These are phyloP conservation scores for Lactuca saligna DNA, from an alignment of 129 eudicot species.

Conservation along the genomic window DNA sequence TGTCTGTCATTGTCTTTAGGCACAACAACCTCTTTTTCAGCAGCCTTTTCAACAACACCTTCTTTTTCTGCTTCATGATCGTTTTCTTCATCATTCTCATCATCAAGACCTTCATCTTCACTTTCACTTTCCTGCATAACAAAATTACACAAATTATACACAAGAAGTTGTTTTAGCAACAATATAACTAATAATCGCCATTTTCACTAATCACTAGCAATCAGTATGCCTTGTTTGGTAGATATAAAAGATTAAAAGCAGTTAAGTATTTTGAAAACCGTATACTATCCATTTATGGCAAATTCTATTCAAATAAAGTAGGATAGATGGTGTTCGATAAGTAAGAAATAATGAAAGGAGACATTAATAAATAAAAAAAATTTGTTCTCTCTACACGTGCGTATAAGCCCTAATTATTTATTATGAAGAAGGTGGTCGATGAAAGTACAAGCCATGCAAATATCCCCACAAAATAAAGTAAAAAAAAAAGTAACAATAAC, in stretches of 20 bases:
- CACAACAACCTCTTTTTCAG: slow-evolving; percentile 40
- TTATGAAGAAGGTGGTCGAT: not conserved
- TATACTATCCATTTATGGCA: too few species aligned
- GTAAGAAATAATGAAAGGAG: not conserved
- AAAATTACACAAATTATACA: too few species aligned
- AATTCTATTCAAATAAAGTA: not conserved
- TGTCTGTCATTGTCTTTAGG: slow-evolving; percentile 84
- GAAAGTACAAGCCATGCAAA: not conserved
- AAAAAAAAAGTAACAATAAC: not conserved
- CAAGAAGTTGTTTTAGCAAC: not conserved
- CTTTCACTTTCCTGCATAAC: slow-evolving; percentile 98
- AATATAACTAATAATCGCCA: too few species aligned
- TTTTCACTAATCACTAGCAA: too few species aligned
- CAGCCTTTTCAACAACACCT: slow-evolving; percentile 46
- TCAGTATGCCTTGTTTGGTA: too few species aligned
- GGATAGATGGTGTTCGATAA: not conserved
- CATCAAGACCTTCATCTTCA: slow-evolving; percentile 81
- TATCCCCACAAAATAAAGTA: too few species aligned
- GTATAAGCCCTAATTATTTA: slow-evolving; percentile 1
- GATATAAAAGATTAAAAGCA: too few species aligned
- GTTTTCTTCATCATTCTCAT: slow-evolving; percentile 77
- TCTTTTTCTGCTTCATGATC: slow-evolving; percentile 67
- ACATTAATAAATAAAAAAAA: not conserved
- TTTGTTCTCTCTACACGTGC: slow-evolving; percentile 3
- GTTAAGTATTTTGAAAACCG: not conserved